Conservation (phyloP, 345 rosid species). For the Alliaria petiolata region DNA sequence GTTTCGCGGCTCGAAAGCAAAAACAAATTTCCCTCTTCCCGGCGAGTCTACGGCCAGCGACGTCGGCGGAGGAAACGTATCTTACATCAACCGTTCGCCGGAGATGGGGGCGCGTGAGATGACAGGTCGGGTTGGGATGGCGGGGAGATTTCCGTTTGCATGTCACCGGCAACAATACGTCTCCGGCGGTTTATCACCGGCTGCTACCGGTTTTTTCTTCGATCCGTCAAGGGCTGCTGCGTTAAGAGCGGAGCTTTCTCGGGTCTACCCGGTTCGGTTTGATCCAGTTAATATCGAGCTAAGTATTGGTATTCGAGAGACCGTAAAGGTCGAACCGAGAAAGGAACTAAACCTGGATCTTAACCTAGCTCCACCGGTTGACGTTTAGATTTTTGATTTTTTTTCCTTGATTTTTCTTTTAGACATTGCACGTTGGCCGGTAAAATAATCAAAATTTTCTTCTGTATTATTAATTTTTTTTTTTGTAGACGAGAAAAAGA, state of each 20-base stretch:
- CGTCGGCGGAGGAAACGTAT: conserved; percentile 23
- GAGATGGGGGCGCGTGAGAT: conserved; percentile 30
- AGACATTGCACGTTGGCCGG: background rate
- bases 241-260: conserved; percentile 27
- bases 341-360: conserved; percentile 50
- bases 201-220: conserved; percentile 37
- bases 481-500: background rate
- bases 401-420: background rate
- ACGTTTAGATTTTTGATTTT: conserved; percentile 38
- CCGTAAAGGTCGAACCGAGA: conserved; percentile 40
- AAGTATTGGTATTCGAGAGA: conserved; percentile 20
- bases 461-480: background rate
- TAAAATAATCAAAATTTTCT: background rate
- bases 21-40: conserved; percentile 55
- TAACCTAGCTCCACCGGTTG: conserved; percentile 64
- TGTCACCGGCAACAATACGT: conserved; percentile 35
- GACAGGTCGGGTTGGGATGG: conserved; percentile 20
- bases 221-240: conserved; percentile 37
- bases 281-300: conserved; percentile 34
- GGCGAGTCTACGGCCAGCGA: conserved; percentile 9
- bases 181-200: conserved; percentile 8
- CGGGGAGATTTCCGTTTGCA: conserved; percentile 48
- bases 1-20: conserved; percentile 66
- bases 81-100: conserved; percentile 38
- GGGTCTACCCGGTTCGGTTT: conserved; percentile 45